These are phyloP conservation scores for Termitomyces sp. DNA, from an alignment of 768 basidiomycete species.

Conservation along the genomic window DNA sequence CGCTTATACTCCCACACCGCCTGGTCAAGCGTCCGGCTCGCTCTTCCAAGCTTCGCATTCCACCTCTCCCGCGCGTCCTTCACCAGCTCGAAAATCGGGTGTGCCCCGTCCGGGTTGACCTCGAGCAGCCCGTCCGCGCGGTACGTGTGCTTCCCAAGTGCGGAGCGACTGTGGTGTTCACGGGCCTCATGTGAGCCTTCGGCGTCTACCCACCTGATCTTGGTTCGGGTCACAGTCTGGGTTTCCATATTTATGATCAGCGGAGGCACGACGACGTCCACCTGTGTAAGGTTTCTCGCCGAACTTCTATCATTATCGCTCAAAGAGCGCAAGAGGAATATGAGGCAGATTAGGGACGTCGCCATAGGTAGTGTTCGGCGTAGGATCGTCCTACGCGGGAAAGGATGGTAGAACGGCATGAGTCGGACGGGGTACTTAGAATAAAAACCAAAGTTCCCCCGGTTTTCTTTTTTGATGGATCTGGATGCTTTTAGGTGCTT, in stretches of 20 bases:
- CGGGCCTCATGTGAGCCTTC: too few species aligned
- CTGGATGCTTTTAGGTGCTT: too few species aligned
- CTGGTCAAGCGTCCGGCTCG: constrained; percentile 70
- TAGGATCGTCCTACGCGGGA: not conserved
- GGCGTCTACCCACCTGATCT: not conserved
- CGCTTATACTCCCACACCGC: constrained; percentile 75
- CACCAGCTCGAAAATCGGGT: constrained; percentile 81
- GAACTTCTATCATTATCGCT: not conserved
- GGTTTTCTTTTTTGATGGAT: too few species aligned
- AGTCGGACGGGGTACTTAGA: too few species aligned
- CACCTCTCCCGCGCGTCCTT: constrained; percentile 65
- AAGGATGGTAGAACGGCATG: not conserved
- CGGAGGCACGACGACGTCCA: not conserved
- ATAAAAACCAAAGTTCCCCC: too few species aligned
- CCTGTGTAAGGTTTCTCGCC: not conserved
- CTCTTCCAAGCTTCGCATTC: constrained; percentile 49
- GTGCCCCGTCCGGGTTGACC: constrained; percentile 37
- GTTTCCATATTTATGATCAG: not conserved
- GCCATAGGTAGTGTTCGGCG: not conserved
- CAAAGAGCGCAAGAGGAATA: not conserved
- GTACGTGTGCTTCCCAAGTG: constrained; percentile 26
- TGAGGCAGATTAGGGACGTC: not conserved
- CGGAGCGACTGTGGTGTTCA: not conserved
- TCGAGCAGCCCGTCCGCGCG: constrained; percentile 35
- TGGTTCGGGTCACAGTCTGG: not conserved